Evolutionary conservation across 768 basidiomycete genomes (phyloP).

Genomic region (Boletales sp.): DNA sequence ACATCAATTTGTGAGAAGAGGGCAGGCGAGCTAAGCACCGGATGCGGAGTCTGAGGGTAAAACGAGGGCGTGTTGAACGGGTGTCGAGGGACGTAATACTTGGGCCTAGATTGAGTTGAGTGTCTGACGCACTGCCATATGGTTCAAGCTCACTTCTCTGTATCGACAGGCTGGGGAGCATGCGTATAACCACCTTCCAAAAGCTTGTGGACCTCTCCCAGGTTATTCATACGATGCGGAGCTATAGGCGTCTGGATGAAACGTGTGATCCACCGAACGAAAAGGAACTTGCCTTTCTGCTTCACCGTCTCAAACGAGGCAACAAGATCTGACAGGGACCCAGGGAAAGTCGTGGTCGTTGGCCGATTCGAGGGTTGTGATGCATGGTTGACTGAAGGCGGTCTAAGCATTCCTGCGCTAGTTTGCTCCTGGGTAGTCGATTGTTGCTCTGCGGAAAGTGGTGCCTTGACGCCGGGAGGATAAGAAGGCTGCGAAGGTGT

Average conservation of each 20-base stretch:
- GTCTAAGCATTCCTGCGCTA: conserved; percentile 44
- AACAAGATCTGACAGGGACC: conserved; percentile 87
- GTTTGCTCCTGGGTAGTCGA: conserved; percentile 29
- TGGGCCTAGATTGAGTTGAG: conserved; percentile 59
- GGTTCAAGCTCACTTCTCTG: conserved; percentile 74
- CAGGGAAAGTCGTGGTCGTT: conserved; percentile 61
- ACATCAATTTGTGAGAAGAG: conserved; percentile 92
- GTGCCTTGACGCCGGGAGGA: conserved; percentile 66
- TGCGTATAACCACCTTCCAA: conserved; percentile 88
- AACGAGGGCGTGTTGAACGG: conserved; percentile 89
- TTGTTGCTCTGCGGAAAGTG: conserved; percentile 41
- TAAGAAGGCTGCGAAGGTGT: conserved; percentile 40
- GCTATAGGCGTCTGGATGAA: conserved; percentile 35
- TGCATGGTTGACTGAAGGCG: conserved; percentile 49
- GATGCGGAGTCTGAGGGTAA: conserved; percentile 88
- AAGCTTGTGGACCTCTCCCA: conserved; percentile 89
- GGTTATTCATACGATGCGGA: conserved; percentile 80
- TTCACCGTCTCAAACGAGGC: conserved; percentile 94
- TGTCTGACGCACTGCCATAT: conserved; percentile 17
- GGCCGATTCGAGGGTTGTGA: conserved; percentile 40
- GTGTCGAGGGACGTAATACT: conserved; percentile 94
- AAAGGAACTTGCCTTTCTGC: conserved; percentile 74
- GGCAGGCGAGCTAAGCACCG: conserved; percentile 74
- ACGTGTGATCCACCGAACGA: not conserved
- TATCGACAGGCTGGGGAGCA: conserved; percentile 90